phyloP scores from a whole-genome alignment of 257 asterid species.

The Paulownia fortunei region DNA sequence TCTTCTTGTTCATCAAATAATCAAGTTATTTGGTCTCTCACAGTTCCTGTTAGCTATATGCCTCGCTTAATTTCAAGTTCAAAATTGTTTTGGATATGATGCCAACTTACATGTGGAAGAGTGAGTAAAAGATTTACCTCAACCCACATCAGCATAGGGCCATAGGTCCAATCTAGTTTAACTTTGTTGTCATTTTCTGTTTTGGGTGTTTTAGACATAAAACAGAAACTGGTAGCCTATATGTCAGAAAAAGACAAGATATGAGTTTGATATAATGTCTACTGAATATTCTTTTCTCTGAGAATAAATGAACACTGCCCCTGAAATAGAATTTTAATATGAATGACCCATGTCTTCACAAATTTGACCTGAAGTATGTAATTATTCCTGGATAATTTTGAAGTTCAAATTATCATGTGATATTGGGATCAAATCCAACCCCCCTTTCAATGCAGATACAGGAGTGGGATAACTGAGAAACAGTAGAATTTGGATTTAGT shows the following conservation, averaged over 20 bases:
- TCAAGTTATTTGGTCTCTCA: background rate
- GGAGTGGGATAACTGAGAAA: too few relatives aligned
- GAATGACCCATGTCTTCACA: background rate
- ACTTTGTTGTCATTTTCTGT: background rate
- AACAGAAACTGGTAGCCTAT: background rate
- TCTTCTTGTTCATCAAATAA: background rate
- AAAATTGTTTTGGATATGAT: background rate
- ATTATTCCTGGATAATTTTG: background rate
- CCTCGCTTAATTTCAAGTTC: background rate
- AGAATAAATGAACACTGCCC: background rate
- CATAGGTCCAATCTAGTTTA: background rate
- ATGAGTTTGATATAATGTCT: background rate
- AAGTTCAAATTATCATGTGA: background rate
- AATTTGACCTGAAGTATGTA: background rate
- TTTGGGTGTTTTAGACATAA: background rate
- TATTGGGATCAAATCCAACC: background rate
- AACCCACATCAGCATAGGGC: background rate
- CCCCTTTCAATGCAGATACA: background rate
- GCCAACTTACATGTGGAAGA: background rate
- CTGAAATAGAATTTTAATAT: background rate
- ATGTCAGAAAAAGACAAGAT: background rate
- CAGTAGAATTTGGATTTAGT: background rate
- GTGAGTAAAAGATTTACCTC: background rate
- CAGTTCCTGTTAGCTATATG: background rate
- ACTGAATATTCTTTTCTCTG: background rate